phyloP scores from a whole-genome alignment of 2,329 filamentous ascomycete genomes.

The Penicillium sp. region DNA sequence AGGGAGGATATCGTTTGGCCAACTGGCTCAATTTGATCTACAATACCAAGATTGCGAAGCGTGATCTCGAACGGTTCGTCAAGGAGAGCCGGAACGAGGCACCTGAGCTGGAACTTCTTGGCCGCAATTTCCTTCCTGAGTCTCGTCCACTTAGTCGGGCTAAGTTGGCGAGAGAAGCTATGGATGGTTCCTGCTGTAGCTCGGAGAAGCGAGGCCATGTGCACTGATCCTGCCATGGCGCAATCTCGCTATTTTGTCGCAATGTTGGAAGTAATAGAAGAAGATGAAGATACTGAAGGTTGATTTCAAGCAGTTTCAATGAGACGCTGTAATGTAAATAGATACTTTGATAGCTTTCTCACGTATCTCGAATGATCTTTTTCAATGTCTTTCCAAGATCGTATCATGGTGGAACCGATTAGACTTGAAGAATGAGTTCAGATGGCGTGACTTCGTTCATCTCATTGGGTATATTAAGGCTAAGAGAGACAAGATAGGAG shows the following conservation, averaged over 20 bases:
- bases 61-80: conserved; percentile 3
- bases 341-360: too few relatives aligned
- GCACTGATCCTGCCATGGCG: background rate
- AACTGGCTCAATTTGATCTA: conserved; percentile 44
- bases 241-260: background rate
- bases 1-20: conserved; percentile 69
- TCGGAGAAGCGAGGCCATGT: conserved; percentile 14
- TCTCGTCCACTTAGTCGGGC: conserved; percentile 18
- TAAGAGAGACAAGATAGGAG: background rate
- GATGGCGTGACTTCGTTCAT: background rate
- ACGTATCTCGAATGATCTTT: background rate
- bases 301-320: background rate
- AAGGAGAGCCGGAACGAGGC: conserved; percentile 1
- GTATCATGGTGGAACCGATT: background rate
- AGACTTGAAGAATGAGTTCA: too few relatives aligned
- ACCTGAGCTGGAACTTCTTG: conserved; percentile 5
- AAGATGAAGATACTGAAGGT: background rate
- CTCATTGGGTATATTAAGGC: conserved; percentile 4
- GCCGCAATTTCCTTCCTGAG: conserved; percentile 7
- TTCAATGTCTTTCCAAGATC: background rate
- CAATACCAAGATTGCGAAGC: conserved; percentile 14
- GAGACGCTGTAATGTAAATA: too few relatives aligned
- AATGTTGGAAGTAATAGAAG: background rate
- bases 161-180: conserved; percentile 22
- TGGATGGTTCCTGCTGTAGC: conserved; percentile 22